phyloP scores from a whole-genome alignment of 1,284 basidiomycete genomes.

The Ustilago vetiveriae region DNA sequence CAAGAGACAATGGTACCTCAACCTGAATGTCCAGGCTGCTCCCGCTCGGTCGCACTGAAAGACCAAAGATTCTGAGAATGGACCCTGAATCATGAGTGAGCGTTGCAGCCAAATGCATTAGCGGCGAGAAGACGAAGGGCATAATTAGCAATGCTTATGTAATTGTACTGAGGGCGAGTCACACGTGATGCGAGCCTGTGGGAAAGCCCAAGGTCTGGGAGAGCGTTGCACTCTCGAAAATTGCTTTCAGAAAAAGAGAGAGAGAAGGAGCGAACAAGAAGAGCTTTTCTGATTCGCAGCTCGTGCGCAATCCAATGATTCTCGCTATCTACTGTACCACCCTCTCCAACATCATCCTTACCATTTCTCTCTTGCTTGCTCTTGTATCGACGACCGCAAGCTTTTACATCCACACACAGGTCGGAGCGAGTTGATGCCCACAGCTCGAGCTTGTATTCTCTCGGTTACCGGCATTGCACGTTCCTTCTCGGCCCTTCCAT shows the following conservation, averaged over 20 bases:
- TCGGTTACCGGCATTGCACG: constrained; percentile 23
- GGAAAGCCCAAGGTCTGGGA: too few relatives aligned
- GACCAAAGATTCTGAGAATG: not conserved
- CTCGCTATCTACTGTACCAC: too few relatives aligned
- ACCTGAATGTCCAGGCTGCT: too few relatives aligned
- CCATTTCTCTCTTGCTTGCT: not conserved
- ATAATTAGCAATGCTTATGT: constrained; percentile 13
- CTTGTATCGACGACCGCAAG: constrained; percentile 1
- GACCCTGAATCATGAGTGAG: constrained; percentile 34
- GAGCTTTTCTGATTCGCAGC: too few relatives aligned
- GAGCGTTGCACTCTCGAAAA: not conserved
- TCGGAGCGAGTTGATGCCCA: constrained; percentile 25
- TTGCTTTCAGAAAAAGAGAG: too few relatives aligned
- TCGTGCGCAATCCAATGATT: too few relatives aligned
- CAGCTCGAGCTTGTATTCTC: constrained; percentile 27
- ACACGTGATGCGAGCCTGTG: constrained; percentile 16
- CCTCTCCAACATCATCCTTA: not conserved
- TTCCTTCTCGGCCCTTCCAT: constrained; percentile 10
- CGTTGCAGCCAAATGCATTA: constrained; percentile 17
- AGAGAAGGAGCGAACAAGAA: too few relatives aligned
- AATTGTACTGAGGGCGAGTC: constrained; percentile 16
- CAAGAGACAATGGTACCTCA: too few relatives aligned
- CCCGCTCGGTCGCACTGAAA: too few relatives aligned
- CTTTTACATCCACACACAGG: not conserved
- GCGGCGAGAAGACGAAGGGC: not conserved